Conservation (phyloP, 2,329 filamentous ascomycete species). For the Cadophora malorum region DNA sequence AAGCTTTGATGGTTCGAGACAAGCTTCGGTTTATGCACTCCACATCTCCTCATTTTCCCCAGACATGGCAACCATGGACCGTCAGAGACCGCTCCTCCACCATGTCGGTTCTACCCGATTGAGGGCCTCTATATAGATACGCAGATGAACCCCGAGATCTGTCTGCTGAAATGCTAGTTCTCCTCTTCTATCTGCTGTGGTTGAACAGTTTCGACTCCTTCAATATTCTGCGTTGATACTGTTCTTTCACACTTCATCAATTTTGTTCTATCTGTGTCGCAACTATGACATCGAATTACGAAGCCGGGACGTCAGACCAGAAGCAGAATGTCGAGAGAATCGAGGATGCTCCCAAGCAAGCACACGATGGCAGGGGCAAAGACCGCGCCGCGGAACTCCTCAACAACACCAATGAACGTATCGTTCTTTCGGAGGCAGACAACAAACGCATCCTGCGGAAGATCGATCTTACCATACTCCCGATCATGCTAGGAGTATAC, state of each 20-base stretch:
- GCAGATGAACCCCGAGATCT: neutral
- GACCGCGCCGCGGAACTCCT: slow-evolving; percentile 36
- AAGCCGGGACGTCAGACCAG: slow-evolving; percentile 16
- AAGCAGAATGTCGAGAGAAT: slow-evolving; percentile 29
- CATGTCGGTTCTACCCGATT: neutral
- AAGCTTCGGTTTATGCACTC: slow-evolving; percentile 2
- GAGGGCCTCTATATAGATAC: neutral
- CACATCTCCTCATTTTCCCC: slow-evolving; percentile 4
- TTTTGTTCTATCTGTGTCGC: neutral
- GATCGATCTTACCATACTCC: slow-evolving; percentile 57
- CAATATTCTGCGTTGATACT: neutral
- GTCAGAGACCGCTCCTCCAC: neutral
- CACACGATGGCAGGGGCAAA: slow-evolving; percentile 19
- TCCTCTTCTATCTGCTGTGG: neutral
- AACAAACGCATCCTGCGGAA: slow-evolving; percentile 37
- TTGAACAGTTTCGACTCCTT: neutral
- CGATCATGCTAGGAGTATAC: slow-evolving; percentile 60
- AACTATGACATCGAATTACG: neutral
- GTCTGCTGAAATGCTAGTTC: neutral
- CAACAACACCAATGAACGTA: slow-evolving; percentile 25
- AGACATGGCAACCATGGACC: neutral
- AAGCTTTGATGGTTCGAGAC: neutral
- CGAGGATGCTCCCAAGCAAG: slow-evolving; percentile 28
- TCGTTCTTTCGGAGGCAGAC: slow-evolving; percentile 34
- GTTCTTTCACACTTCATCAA: neutral